These are phyloP conservation scores for Paecilomyces sp. DNA, from an alignment of 2,329 filamentous ascomycete genomes.

Conservation along the genomic window DNA sequence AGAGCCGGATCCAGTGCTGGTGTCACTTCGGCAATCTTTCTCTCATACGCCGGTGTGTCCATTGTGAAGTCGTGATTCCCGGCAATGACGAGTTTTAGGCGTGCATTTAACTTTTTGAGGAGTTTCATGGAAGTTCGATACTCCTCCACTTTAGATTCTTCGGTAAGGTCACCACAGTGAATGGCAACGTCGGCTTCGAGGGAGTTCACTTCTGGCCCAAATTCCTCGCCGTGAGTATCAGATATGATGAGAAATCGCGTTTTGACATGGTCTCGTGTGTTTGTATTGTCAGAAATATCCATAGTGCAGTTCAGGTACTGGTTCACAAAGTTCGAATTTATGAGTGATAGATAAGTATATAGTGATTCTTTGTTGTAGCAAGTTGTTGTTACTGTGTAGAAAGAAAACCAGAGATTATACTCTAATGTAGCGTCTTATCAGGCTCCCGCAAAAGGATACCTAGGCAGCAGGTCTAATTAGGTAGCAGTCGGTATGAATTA, in stretches of 20 bases:
- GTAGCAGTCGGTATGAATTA: too few relatives aligned
- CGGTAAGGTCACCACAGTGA: conserved; percentile 49
- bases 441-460: neutral
- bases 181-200: conserved; percentile 42
- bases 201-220: conserved; percentile 14
- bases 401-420: too few relatives aligned
- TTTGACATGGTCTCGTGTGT: conserved; percentile 16
- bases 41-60: conserved; percentile 30
- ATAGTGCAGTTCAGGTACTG: neutral
- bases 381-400: too few relatives aligned
- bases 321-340: neutral
- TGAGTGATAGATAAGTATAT: too few relatives aligned
- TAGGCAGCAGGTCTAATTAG: neutral
- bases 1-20: conserved; percentile 18
- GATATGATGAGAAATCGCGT: conserved; percentile 41
- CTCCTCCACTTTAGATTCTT: conserved; percentile 35
- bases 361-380: too few relatives aligned
- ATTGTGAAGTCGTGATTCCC: conserved; percentile 49
- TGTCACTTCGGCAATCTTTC: conserved; percentile 21
- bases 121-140: conserved; percentile 35
- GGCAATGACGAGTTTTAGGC: conserved; percentile 48
- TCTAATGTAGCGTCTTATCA: neutral
- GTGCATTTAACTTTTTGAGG: conserved; percentile 38
- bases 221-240: conserved; percentile 36
- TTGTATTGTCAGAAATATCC: neutral